Evolutionary conservation across 805 yeast species (phyloP), one percentile per base, ranked within the genome.

Genomic region (Ogataea zsoltii): DNA sequence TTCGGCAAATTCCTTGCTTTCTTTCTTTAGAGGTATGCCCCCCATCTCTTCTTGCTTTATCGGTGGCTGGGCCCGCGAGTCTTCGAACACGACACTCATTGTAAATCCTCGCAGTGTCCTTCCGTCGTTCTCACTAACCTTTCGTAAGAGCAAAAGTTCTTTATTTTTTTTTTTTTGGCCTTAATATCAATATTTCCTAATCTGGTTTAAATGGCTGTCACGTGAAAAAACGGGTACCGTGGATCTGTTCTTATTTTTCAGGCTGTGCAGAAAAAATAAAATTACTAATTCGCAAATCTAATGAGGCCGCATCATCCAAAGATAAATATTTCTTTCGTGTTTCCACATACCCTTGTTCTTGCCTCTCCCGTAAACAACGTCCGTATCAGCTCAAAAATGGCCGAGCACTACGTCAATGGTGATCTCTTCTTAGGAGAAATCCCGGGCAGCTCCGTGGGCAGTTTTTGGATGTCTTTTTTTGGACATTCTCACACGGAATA

Each of bases 141-240:
- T 10, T n/a, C n/a, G 38, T 9, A 21, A 9, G 25, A 21, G 36
- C 46, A 46, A 41, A 15, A 19, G 6, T 35, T 38, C 31, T 38
- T 36, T 30, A 19, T 37, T 38, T 19, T 33, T 15, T 15, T 31
- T 29, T 37, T 38, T 19, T 33, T 15, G 11, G 19, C 19, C 25
- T 21, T 34, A 26, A 18, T 41, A 38, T 48, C 44, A 41, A 32
- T 25, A 34, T 48, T 45, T 30, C 52, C 49, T 15, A 35, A 45
- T 45, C 35, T 4, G 49, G 33, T 21, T 28, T 11, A 44, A 48
- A 41, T 42, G 39, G 21, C 42, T 35, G 44, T 36, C 43, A 41
- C 28, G 13, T 13, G 7, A 23, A 21, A 19, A n/a, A 17, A 18
- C 23, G 32, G 33, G 10, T 13, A 12, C 9, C n/a, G n/a, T n/a